phyloP scores from a whole-genome alignment of 768 basidiomycete species.

The Scleroderma bovista region DNA sequence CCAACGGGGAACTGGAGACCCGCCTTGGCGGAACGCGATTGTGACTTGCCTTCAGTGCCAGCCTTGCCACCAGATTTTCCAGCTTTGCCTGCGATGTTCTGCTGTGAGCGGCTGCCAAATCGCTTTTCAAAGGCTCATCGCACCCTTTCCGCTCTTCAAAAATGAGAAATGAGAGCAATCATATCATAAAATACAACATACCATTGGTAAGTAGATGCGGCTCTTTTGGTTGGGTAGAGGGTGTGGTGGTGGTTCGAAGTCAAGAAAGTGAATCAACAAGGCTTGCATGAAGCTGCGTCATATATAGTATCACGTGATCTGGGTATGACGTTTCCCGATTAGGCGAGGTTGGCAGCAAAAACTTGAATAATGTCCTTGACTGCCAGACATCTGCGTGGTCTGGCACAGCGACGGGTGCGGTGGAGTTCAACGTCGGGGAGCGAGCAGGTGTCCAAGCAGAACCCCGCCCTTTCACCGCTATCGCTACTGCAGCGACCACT shows the following conservation, averaged over 20 bases:
- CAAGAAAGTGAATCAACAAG: constrained; percentile 31
- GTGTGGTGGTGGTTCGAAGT: constrained; percentile 23
- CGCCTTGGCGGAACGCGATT: constrained; percentile 63
- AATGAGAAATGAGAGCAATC: not conserved
- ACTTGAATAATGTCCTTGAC: constrained; percentile 12
- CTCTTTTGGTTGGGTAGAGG: constrained; percentile 4
- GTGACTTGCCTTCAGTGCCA: constrained; percentile 48
- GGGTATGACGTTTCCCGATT: constrained; percentile 13
- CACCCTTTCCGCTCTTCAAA: constrained; percentile 29
- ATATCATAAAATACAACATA: constrained; percentile 6
- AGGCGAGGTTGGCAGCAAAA: constrained; percentile 9
- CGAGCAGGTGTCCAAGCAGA: not conserved
- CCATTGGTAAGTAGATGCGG: constrained; percentile 21
- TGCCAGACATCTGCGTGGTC: not conserved
- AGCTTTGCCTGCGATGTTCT: constrained; percentile 26
- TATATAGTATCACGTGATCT: constrained; percentile 31
- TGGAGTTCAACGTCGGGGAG: constrained; percentile 15
- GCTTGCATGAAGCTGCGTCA: constrained; percentile 19
- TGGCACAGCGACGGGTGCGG: constrained; percentile 1
- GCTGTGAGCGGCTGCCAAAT: not conserved
- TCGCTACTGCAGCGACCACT: constrained; percentile 57
- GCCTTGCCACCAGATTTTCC: constrained; percentile 48
- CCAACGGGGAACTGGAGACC: constrained; percentile 75
- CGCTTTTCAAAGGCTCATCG: not conserved
- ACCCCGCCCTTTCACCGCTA: constrained; percentile 16